Conservation (phyloP, 495 filamentous ascomycete genomes). For the Neurospora sp. region DNA sequence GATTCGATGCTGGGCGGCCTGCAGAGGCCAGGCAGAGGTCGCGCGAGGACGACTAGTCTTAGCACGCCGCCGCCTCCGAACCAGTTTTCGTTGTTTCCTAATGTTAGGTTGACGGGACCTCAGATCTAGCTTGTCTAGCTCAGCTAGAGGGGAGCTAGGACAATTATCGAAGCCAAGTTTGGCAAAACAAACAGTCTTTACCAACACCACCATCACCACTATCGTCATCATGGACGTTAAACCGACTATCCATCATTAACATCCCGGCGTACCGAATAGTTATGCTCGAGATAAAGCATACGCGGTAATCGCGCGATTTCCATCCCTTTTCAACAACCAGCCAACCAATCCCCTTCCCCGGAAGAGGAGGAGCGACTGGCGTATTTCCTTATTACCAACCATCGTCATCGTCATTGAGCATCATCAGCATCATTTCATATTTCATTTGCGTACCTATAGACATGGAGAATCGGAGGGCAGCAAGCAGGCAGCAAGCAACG, state of each 20-base stretch:
- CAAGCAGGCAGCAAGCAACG: neutral
- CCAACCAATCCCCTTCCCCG: neutral
- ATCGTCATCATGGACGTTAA: no score
- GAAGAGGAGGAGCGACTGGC: neutral
- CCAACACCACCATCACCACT: neutral
- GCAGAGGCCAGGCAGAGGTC: conserved; percentile 7
- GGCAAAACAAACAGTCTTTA: neutral
- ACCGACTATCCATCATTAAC: neutral
- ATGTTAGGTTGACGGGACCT: conserved; percentile 11
- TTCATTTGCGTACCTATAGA: neutral
- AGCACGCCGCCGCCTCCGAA: conserved; percentile 29
- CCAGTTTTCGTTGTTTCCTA: conserved; percentile 32
- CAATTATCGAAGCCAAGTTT: neutral
- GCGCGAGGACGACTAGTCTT: conserved; percentile 25
- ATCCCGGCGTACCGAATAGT: neutral
- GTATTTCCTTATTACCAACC: neutral
- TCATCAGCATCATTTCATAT: neutral
- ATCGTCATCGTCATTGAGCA: neutral
- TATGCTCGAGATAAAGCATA: neutral
- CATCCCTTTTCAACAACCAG: neutral
- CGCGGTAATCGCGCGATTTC: neutral
- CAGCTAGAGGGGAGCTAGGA: neutral
- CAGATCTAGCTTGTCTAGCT: conserved; percentile 9
- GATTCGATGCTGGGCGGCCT: conserved; percentile 12
- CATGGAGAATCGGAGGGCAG: neutral